phyloP scores from a whole-genome alignment of 352 stramenopile genomes.

The Globisporangium ultimum region DNA sequence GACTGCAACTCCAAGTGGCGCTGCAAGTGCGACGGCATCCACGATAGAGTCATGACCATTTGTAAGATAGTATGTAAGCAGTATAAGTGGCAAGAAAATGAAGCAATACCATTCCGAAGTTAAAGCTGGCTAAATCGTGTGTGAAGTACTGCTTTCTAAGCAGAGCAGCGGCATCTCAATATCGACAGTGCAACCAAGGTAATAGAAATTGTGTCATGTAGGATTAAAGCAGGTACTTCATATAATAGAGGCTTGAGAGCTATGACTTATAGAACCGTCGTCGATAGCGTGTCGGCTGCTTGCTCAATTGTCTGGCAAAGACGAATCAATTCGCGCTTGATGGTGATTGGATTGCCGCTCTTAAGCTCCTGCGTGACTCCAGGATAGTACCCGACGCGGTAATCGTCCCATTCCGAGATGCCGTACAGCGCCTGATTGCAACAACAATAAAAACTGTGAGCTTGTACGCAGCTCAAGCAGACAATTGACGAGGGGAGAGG shows the following conservation, averaged over 20 bases:
- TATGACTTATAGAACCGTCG: constrained; percentile 32
- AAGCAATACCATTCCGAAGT: too few relatives aligned
- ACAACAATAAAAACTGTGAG: too few relatives aligned
- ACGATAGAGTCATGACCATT: neutral
- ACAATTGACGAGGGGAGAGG: neutral
- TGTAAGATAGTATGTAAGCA: too few relatives aligned
- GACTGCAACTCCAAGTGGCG: constrained; percentile 53
- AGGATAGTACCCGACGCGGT: constrained; percentile 70
- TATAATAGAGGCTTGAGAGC: too few relatives aligned
- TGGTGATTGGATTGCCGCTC: constrained; percentile 59
- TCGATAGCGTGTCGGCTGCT: constrained; percentile 66
- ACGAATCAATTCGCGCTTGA: constrained; percentile 73
- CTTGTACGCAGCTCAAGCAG: neutral
- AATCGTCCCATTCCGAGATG: constrained; percentile 85
- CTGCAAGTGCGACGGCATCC: constrained; percentile 31
- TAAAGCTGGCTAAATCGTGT: too few relatives aligned
- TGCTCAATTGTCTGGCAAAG: constrained; percentile 81
- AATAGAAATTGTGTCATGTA: too few relatives aligned
- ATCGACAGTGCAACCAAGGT: too few relatives aligned
- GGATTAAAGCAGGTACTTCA: too few relatives aligned
- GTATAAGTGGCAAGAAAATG: too few relatives aligned
- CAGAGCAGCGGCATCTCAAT: too few relatives aligned
- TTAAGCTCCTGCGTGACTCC: constrained; percentile 73
- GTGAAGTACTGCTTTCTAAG: too few relatives aligned
- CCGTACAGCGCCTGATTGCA: constrained; percentile 55